phyloP scores from a whole-genome alignment of 2,329 filamentous ascomycete genomes.

The Pyricularia grisea region DNA sequence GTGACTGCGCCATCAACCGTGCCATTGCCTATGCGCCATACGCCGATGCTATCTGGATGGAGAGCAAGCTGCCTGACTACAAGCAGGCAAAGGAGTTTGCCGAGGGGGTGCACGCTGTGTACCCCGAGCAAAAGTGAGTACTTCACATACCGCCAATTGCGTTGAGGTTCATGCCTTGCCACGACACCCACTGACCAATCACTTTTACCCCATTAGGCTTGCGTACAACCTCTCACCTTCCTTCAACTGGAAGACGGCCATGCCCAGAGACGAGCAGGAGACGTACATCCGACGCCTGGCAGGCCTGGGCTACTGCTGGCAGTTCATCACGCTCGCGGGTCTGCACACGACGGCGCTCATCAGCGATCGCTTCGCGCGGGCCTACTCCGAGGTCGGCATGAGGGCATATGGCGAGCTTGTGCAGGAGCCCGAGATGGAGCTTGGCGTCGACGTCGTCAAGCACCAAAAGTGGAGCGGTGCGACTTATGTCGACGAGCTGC shows the following conservation, averaged over 20 bases:
- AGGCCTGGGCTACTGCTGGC: slow-evolving; percentile 92
- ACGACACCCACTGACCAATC: not conserved
- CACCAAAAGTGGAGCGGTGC: slow-evolving; percentile 99
- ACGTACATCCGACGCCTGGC: slow-evolving; percentile 93
- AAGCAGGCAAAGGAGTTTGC: slow-evolving; percentile 89
- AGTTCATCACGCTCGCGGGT: slow-evolving; percentile 98
- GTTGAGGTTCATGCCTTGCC: not conserved
- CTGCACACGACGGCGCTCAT: slow-evolving; percentile 93
- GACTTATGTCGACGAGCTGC: slow-evolving; percentile 84
- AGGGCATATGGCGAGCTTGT: slow-evolving; percentile 94
- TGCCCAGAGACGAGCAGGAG: slow-evolving; percentile 85
- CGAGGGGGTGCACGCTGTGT: slow-evolving; percentile 84
- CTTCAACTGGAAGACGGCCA: slow-evolving; percentile 99
- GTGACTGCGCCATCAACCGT: slow-evolving; percentile 82
- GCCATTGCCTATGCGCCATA: slow-evolving; percentile 89
- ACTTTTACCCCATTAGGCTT: slow-evolving; percentile 49
- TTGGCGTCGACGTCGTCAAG: slow-evolving; percentile 86
- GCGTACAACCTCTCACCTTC: slow-evolving; percentile 97
- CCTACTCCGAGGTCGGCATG: slow-evolving; percentile 79
- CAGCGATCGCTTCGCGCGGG: slow-evolving; percentile 76
- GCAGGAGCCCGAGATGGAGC: slow-evolving; percentile 94
- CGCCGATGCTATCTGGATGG: slow-evolving; percentile 98
- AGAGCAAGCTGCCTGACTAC: slow-evolving; percentile 91
- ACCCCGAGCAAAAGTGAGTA: slow-evolving; percentile 88
- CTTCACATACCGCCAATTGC: slow-evolving; percentile 2